phyloP scores from a whole-genome alignment of 2,329 filamentous ascomycete species.

The Diaporthe aspalathi region DNA sequence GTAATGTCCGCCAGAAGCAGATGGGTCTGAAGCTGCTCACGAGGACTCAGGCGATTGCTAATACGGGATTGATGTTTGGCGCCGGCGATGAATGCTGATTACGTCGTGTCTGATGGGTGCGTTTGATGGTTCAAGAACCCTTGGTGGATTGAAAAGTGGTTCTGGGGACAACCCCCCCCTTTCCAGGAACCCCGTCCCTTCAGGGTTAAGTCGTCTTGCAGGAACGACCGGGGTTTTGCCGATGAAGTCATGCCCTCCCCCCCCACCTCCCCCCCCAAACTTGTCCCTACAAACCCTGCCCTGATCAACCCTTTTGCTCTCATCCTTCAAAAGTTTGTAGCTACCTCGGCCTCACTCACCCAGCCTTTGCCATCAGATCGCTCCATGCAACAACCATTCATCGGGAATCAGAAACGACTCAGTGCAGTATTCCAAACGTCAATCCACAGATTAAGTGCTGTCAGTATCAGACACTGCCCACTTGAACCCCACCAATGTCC shows the following conservation, averaged over 20 bases:
- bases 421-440: neutral
- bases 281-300: neutral
- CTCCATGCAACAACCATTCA: no score
- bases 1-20: neutral
- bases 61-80: neutral
- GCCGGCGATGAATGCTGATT: neutral
- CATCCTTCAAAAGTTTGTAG: neutral
- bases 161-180: neutral
- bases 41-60: conserved; percentile 5
- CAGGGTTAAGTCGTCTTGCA: neutral
- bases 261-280: neutral
- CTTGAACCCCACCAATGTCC: neutral
- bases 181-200: neutral
- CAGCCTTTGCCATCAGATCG: neutral
- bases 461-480: neutral
- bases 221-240: neutral
- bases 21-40: conserved; percentile 3
- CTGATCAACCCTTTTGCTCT: neutral
- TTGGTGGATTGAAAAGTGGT: conserved; percentile 18
- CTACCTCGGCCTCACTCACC: no score
- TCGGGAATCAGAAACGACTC: neutral
- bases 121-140: conserved; percentile 8
- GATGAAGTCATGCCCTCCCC: neutral
- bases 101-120: conserved; percentile 2
- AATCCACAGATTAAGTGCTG: neutral